Evolutionary conservation across 352 stramenopile species (phyloP).

Genomic region (Aphanomyces invadans): DNA sequence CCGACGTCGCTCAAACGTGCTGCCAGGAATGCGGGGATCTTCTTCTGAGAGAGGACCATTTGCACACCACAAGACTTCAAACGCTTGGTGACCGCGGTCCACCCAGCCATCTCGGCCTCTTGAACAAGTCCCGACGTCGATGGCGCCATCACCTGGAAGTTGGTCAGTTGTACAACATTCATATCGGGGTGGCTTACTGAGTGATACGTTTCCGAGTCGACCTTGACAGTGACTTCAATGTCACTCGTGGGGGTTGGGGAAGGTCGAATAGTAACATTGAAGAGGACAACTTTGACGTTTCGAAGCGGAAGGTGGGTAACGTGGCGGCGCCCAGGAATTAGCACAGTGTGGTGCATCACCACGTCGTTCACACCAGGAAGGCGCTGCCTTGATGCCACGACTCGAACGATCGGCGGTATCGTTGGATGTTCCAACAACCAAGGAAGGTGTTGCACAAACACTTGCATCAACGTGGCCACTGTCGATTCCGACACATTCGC

Average conservation of each 20-base stretch:
- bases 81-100: neutral
- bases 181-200: too few species aligned
- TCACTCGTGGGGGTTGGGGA: neutral
- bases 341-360: neutral
- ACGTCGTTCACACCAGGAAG: neutral
- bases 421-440: constrained; percentile 2
- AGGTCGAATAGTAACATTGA: constrained; percentile 1
- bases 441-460: neutral
- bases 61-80: neutral
- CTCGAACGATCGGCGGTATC: neutral
- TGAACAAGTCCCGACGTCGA: neutral
- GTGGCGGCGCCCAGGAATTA: neutral
- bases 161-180: too few species aligned
- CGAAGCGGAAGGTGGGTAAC: neutral
- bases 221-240: neutral
- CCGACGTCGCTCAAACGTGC: neutral
- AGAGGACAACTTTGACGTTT: neutral
- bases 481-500: neutral
- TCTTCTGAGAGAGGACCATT: constrained; percentile 15
- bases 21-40: neutral
- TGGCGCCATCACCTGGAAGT: neutral
- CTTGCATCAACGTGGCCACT: neutral
- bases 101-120: neutral
- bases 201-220: neutral
- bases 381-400: neutral